Base-by-base conservation (phyloP, 345 rosid species). In the Aurinia saxatilis region DNA sequence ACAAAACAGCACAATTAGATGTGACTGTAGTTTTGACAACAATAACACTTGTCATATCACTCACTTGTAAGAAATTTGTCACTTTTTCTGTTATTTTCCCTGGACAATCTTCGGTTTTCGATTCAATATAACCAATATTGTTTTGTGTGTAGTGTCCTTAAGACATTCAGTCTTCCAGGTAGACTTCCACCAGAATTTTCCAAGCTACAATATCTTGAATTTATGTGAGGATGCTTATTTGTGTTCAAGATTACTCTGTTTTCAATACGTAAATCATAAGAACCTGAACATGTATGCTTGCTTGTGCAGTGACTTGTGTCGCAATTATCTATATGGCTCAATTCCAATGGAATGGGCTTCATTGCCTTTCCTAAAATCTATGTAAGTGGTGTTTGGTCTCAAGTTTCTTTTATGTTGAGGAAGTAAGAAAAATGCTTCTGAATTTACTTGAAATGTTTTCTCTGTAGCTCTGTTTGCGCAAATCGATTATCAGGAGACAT, bases 301-400 rank as follows among this genome's bases (percentile, higher is more conserved):
- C 45, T 55, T 21, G 45, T 77, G 74, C 60, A 84, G 95, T 68
- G 87, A 84, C 73, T 67, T 83, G 45, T 77, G 85, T 19, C 80
- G 62, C 61, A 82, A 84, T 73, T 84, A 73, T 50, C 74, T 86
- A 10, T 60, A 34, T 71, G n/a, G n/a, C n/a, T n/a, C 86, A 12
- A 71, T 86, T 11, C 87, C 90, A 39, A 57, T 15, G 44, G 82
- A 80, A 76, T 86, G 87, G 90, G 82, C 79, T 6, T 72, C 84
- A 15, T 12, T 79, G 66, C 72, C 50, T 27, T 37, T 44, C 67
- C 65, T 84, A 37, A 77, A 63, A 33, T 70, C 11, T 38, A 77
- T 86, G 90, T 82, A 55, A 77, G 87, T 60, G 75, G 87, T 61
- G 12, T 45, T 44, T 58, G 5, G 2, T 50, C 42, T 23, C 23